These are phyloP conservation scores for Fusarium sp. DNA, from an alignment of 2,329 filamentous ascomycete genomes.

Conservation along the genomic window DNA sequence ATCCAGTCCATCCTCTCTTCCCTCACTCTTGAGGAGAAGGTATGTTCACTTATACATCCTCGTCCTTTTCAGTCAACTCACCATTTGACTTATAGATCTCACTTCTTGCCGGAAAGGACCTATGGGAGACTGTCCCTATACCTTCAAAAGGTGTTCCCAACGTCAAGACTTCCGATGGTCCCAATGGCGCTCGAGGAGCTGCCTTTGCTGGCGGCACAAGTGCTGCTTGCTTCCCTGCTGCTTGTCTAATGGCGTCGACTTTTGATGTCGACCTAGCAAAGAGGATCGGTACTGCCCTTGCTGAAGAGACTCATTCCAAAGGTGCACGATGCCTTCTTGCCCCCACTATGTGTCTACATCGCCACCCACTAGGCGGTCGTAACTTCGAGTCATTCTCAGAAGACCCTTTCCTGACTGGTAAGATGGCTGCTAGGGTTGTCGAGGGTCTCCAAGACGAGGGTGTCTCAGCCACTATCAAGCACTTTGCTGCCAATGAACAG, in stretches of 20 bases:
- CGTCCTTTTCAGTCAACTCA: background rate
- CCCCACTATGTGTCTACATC: slow-evolving; percentile 49
- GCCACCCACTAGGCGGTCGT: slow-evolving; percentile 47
- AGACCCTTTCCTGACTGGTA: slow-evolving; percentile 45
- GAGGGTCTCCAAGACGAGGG: slow-evolving; percentile 57
- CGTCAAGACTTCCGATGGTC: slow-evolving; percentile 46
- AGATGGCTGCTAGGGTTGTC: slow-evolving; percentile 49
- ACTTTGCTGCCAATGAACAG: slow-evolving; percentile 59
- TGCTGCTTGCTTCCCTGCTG: slow-evolving; percentile 48
- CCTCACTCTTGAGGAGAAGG: slow-evolving; percentile 51
- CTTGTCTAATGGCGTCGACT: slow-evolving; percentile 66
- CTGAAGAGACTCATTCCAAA: slow-evolving; percentile 67
- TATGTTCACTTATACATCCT: slow-evolving; percentile 15
- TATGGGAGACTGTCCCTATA: slow-evolving; percentile 46
- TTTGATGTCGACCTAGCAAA: slow-evolving; percentile 70
- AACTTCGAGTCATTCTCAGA: slow-evolving; percentile 49
- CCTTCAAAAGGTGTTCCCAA: slow-evolving; percentile 43
- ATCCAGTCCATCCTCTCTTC: slow-evolving; percentile 47
- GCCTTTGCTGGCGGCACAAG: slow-evolving; percentile 43
- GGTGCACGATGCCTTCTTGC: slow-evolving; percentile 74
- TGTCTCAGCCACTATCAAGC: slow-evolving; percentile 58
- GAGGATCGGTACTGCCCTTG: slow-evolving; percentile 69
- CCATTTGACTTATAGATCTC: slow-evolving; percentile 31
- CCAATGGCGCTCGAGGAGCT: slow-evolving; percentile 47
- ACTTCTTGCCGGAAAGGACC: slow-evolving; percentile 46